Evolutionary conservation across 768 basidiomycete genomes (phyloP).

Genomic region (Leccinum imitatum): DNA sequence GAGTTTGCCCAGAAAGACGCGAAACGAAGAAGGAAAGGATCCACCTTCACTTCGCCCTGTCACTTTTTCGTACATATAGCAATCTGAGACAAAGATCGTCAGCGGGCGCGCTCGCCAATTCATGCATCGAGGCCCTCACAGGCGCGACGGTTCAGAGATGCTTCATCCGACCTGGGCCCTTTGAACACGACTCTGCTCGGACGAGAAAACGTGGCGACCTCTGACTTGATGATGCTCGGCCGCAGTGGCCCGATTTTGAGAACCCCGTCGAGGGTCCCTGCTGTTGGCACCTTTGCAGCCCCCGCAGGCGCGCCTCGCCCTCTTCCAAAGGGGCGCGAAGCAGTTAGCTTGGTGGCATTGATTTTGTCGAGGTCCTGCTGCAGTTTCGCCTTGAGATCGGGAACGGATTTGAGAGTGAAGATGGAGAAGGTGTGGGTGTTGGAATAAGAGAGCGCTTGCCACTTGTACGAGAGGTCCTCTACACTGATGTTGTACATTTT

Average conservation of each 20-base stretch:
- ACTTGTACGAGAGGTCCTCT: slow-evolving; percentile 60
- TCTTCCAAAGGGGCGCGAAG: slow-evolving; percentile 20
- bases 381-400: slow-evolving; percentile 41
- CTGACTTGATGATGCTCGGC: slow-evolving; percentile 17
- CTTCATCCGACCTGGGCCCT: slow-evolving; percentile 31
- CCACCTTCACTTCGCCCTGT: slow-evolving; percentile 80
- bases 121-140: slow-evolving; percentile 44
- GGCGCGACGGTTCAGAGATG: slow-evolving; percentile 43
- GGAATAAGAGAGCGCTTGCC: slow-evolving; percentile 52
- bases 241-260: slow-evolving; percentile 18
- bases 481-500: slow-evolving; percentile 55
- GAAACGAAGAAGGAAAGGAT: slow-evolving; percentile 7
- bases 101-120: background rate
- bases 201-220: slow-evolving; percentile 19
- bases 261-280: slow-evolving; percentile 10
- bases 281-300: background rate
- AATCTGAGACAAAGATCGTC: slow-evolving; percentile 44
- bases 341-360: slow-evolving; percentile 35
- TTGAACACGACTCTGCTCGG: slow-evolving; percentile 32
- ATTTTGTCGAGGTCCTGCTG: slow-evolving; percentile 39
- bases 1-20: background rate
- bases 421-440: slow-evolving; percentile 37
- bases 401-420: slow-evolving; percentile 50
- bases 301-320: slow-evolving; percentile 11
- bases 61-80: slow-evolving; percentile 94